Evolutionary conservation across 2,329 filamentous ascomycete species (phyloP).

Genomic region (Ilyonectria mors-panacis): DNA sequence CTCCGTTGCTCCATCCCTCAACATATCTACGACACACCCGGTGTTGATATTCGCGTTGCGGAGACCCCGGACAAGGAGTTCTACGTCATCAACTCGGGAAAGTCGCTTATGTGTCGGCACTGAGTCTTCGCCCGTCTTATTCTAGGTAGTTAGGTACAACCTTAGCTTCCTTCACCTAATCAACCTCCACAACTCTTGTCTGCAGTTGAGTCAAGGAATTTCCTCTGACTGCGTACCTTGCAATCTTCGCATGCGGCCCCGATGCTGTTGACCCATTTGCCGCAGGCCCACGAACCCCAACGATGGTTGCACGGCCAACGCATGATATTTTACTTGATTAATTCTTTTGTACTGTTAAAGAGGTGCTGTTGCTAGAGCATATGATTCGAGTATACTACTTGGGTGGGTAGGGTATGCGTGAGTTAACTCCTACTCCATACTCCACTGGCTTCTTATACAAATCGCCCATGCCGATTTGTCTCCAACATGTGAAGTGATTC

Average conservation of each 20-base stretch:
- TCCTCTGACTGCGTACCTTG: constrained; percentile 33
- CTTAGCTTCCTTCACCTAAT: constrained; percentile 21
- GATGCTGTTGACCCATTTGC: constrained; percentile 38
- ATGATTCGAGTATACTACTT: not conserved
- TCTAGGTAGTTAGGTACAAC: constrained; percentile 29
- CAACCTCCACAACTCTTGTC: not conserved
- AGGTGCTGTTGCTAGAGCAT: not conserved
- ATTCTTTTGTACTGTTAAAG: constrained; percentile 2
- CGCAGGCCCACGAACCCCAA: constrained; percentile 42
- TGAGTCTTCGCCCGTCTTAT: constrained; percentile 34
- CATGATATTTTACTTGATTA: constrained; percentile 29
- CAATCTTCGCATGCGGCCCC: constrained; percentile 41
- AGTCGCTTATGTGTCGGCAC: constrained; percentile 44
- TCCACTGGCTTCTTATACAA: constrained; percentile 40
- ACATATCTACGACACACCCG: constrained; percentile 41
- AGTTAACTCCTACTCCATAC: not conserved
- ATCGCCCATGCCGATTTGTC: constrained; percentile 19
- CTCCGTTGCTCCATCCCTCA: constrained; percentile 38
- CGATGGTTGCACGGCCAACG: constrained; percentile 44
- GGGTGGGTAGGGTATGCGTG: not conserved
- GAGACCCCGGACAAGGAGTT: constrained; percentile 39
- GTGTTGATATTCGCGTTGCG: constrained; percentile 38
- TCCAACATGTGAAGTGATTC: constrained; percentile 34
- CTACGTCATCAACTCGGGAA: constrained; percentile 41
- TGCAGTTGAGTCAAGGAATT: not conserved